Percentiles rank a stretch among this genome's conserved stretches.
Conservation (phyloP, 176 grass and related monocot species). For the Carex pumila region DNA sequence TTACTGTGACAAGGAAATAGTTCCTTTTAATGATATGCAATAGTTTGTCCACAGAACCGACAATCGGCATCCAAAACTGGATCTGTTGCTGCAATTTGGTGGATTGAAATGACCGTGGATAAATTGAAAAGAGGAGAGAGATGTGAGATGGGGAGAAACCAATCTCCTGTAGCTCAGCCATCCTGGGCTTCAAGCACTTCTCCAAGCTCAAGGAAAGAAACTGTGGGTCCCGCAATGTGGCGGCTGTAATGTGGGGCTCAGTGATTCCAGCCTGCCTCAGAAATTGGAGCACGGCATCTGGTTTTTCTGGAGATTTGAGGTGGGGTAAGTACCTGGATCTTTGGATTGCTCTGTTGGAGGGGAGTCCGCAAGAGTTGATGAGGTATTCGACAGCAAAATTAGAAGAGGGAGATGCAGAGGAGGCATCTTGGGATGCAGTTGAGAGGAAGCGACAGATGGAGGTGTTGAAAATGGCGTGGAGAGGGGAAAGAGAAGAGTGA, state of each 20-base stretch:
- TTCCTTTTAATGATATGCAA: neutral
- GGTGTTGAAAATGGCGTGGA: neutral
- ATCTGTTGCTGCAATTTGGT: constrained; percentile 8
- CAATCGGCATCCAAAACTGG: constrained; percentile 21
- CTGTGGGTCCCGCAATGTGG: neutral
- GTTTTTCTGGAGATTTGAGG: neutral
- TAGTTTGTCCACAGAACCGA: neutral
- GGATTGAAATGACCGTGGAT: neutral
- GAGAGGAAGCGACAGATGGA: neutral
- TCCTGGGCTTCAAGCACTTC: neutral
- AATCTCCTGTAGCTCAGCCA: neutral
- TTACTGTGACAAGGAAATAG: neutral
- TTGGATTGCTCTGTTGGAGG: neutral
- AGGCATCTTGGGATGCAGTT: neutral
- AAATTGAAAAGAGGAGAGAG: neutral
- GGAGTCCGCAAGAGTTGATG: neutral
- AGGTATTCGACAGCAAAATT: neutral
- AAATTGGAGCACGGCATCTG: neutral
- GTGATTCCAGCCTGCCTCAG: neutral
- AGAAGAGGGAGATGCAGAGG: neutral
- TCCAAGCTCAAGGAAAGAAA: neutral
- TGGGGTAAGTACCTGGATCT: neutral
- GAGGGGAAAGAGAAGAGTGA: neutral
- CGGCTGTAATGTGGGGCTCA: neutral
- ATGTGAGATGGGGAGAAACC: neutral